Base-by-base conservation (phyloP, 164 flowering plant genomes). In the Kalanchoe fedtschenkoi region DNA sequence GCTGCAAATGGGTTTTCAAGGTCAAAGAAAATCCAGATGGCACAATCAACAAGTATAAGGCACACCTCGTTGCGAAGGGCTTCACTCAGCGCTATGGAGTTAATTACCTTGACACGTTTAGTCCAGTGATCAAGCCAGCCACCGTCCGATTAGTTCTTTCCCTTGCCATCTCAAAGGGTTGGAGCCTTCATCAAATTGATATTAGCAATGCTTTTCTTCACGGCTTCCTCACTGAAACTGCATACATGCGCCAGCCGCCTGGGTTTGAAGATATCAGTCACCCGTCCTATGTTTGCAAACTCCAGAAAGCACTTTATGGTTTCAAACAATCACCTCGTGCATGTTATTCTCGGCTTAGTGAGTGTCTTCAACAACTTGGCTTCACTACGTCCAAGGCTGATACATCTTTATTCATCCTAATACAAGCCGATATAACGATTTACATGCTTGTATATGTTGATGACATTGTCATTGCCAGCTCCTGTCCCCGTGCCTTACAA, bases 1-100 rank as follows among this genome's bases (percentile, higher is more conserved):
- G 64, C 11, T 42, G 64, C 35, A 61, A 61, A 7, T 61, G 64
- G 64, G 37, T 61, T 0, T 60, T 60, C 19, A 35, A 42, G 14
- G 17, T 29, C 0, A 61, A 61, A 29, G 21, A 15, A 21, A 41
- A 21, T 1, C 4, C 62, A 1, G 46, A 60, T 22, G 62, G 62
- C 32, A 9, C 62, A 0, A 4, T 60, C 1, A 46, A 38, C 6
- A 41, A 17, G 6, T 32, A 38, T 7, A 37, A 60, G 10, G 46
- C 62, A 0, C 44, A 33, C 1, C 32, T 60, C 10, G 62, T 60
- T 1, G 62, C 62, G 17, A 34, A 34, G 1, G 62, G 46, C 2
- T 60, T 58, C 11, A 35, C 41, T 19, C 62, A 37, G 38, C 44
- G 28, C 6, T 42, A 0, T 1, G 62, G 44, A 1, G 22, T 60